phyloP scores from a whole-genome alignment of 371 early-diverging fungal species.

The Dentiscutata heterogama region DNA sequence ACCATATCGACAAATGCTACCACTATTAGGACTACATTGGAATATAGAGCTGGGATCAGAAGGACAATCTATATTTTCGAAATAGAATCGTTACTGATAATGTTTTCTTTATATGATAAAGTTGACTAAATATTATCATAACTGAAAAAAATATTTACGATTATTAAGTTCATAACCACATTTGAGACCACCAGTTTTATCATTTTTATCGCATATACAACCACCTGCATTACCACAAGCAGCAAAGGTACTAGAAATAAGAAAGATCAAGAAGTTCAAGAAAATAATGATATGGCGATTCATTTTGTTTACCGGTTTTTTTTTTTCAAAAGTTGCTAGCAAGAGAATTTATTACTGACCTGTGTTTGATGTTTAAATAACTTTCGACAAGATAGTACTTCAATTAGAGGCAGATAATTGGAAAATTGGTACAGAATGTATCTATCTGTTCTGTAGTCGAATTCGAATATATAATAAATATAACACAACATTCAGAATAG shows the following conservation, averaged over 20 bases:
- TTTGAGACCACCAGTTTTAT: not conserved
- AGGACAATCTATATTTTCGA: not conserved
- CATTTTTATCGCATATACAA: not conserved
- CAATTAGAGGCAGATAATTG: not conserved
- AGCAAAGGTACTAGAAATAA: not conserved
- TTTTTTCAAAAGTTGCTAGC: no score
- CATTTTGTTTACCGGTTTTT: no score
- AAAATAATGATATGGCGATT: not conserved
- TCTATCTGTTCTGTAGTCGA: no score
- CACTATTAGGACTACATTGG: not conserved
- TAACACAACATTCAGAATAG: not conserved
- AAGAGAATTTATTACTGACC: no score
- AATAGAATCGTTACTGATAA: not conserved
- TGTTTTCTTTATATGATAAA: not conserved
- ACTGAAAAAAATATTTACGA: not conserved
- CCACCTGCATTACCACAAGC: not conserved
- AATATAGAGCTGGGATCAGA: not conserved
- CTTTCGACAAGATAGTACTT: no score
- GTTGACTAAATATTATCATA: not conserved
- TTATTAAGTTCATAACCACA: slow-evolving; percentile 24
- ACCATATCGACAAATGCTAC: slow-evolving; percentile 9
- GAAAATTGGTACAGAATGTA: no score
- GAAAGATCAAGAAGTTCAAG: not conserved
- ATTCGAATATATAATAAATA: not conserved
- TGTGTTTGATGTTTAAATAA: no score